phyloP scores from a whole-genome alignment of 2,329 filamentous ascomycete species.

The Sclerotiophoma versabilis region DNA sequence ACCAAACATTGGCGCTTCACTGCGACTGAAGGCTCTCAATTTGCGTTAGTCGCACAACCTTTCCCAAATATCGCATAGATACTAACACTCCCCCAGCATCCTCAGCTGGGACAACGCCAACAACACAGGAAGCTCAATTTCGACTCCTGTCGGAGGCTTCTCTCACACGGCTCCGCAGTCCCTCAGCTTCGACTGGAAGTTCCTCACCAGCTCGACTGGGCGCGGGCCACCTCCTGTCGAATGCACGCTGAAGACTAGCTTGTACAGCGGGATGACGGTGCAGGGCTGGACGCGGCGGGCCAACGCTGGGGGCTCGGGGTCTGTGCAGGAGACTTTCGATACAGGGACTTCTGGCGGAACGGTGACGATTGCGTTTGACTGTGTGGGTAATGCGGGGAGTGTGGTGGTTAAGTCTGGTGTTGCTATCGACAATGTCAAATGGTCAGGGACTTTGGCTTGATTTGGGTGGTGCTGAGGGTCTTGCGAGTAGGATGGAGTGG shows the following conservation, averaged over 20 bases:
- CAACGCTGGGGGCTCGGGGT: neutral
- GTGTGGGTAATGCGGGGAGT: neutral
- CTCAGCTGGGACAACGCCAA: neutral
- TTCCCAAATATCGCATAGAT: neutral
- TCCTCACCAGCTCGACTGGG: neutral
- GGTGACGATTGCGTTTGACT: neutral
- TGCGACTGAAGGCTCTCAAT: neutral
- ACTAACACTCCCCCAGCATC: neutral
- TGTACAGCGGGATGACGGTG: neutral
- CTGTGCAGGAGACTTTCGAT: neutral
- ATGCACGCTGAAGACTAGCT: neutral
- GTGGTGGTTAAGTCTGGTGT: neutral
- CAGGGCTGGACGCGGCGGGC: neutral
- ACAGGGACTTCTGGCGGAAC: neutral
- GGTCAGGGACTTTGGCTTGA: neutral
- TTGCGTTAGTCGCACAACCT: neutral
- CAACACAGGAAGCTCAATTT: neutral
- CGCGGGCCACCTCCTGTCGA: neutral
- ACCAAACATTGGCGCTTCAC: neutral
- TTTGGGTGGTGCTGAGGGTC: no score
- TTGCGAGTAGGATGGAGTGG: no score
- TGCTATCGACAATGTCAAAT: neutral
- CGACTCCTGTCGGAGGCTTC: neutral
- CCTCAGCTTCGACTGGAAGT: neutral
- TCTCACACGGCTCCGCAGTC: neutral